phyloP scores from a whole-genome alignment of 257 asterid species.

The Gentiana macrophylla region DNA sequence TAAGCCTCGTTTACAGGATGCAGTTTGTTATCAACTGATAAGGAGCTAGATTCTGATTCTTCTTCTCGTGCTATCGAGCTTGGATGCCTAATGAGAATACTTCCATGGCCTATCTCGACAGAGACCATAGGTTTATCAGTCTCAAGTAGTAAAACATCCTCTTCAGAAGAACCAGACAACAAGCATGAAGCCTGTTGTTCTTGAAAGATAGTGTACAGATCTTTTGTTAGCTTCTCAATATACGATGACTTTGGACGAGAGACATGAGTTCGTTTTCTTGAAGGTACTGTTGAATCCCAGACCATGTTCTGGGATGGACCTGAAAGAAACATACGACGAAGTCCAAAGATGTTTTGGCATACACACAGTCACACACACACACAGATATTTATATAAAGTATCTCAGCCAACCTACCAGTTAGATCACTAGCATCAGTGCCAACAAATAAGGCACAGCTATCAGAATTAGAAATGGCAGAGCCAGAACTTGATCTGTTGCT shows the following conservation, averaged over 20 bases:
- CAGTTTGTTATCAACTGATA: conserved; percentile 69
- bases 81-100: conserved; percentile 95
- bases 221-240: conserved; percentile 82
- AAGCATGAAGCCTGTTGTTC: conserved; percentile 76
- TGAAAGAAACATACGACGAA: conserved; percentile 21
- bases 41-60: conserved; percentile 97
- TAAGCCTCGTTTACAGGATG: conserved; percentile 29
- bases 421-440: conserved; percentile 83
- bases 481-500: conserved; percentile 97
- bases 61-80: conserved; percentile 68
- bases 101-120: conserved; percentile 96
- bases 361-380: background rate
- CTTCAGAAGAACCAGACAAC: conserved; percentile 54
- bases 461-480: conserved; percentile 87
- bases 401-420: conserved; percentile 49
- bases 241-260: conserved; percentile 75
- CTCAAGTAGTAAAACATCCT: conserved; percentile 82
- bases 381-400: background rate
- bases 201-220: conserved; percentile 73
- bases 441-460: conserved; percentile 75
- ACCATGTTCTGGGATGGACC: conserved; percentile 68
- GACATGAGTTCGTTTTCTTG: conserved; percentile 80
- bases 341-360: conserved; percentile 5
- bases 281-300: conserved; percentile 80
- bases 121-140: conserved; percentile 90